Evolutionary conservation across 176 grass and related monocot species (phyloP).

Genomic region (Lolium multiflorum): DNA sequence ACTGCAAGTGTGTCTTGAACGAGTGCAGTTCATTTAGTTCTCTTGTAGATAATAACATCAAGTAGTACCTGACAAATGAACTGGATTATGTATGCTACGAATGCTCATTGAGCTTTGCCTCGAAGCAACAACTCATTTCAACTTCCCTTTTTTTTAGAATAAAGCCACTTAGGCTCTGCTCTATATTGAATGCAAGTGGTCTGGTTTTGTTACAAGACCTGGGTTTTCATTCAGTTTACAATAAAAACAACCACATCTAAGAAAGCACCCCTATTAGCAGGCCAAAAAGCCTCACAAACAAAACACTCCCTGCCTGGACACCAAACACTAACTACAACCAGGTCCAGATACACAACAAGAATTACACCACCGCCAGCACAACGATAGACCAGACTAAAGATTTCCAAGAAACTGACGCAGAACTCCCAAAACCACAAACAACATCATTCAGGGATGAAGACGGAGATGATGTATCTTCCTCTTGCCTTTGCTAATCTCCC

Average conservation of each 20-base stretch:
- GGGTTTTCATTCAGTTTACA: not conserved
- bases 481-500: not conserved
- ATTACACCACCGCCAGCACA: not conserved
- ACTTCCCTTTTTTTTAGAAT: not conserved
- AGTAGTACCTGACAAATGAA: not conserved
- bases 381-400: not conserved
- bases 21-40: not conserved
- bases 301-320: not conserved
- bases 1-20: not conserved
- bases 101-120: not conserved
- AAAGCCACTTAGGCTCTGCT: not conserved
- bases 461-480: not conserved
- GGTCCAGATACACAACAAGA: not conserved
- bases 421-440: not conserved
- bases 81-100: not conserved
- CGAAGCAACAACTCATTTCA: not conserved
- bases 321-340: not conserved
- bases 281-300: not conserved
- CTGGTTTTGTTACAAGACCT: not conserved
- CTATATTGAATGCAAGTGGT: not conserved
- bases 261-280: not conserved
- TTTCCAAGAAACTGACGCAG: not conserved
- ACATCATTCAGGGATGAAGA: not conserved
- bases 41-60: constrained; percentile 16
- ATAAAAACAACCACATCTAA: not conserved